phyloP scores from a whole-genome alignment of 2,329 filamentous ascomycete species.

The Bretziella fagacearum region DNA sequence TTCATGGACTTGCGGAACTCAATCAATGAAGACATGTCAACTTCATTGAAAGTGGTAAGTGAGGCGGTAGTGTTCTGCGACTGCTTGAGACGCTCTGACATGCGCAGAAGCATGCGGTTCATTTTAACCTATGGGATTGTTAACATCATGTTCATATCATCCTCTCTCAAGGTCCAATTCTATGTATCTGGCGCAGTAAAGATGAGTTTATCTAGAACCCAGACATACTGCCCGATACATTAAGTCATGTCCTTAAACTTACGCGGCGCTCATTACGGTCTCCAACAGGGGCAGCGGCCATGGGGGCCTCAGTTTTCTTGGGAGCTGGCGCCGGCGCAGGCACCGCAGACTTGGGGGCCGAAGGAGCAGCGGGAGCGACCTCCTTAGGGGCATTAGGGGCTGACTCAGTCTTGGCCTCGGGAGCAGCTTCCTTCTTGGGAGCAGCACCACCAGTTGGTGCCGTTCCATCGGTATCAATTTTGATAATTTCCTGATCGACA shows the following conservation, averaged over 20 bases:
- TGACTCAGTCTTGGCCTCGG: slow-evolving; percentile 5
- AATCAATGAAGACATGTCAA: slow-evolving; percentile 97
- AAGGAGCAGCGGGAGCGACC: slow-evolving; percentile 16
- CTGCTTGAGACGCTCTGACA: slow-evolving; percentile 95
- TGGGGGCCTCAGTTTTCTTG: slow-evolving; percentile 16
- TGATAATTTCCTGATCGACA: slow-evolving; percentile 82
- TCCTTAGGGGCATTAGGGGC: not conserved
- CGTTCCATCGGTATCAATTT: slow-evolving; percentile 52
- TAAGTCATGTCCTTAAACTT: slow-evolving; percentile 24
- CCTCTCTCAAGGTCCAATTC: too few species aligned
- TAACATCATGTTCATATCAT: slow-evolving; percentile 9
- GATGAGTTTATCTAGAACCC: too few species aligned
- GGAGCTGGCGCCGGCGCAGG: slow-evolving; percentile 5
- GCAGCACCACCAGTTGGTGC: slow-evolving; percentile 8
- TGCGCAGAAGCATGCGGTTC: slow-evolving; percentile 97
- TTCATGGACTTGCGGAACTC: slow-evolving; percentile 96
- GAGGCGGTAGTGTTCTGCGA: slow-evolving; percentile 97
- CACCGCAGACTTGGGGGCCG: slow-evolving; percentile 17
- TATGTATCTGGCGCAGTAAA: too few species aligned
- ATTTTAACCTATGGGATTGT: slow-evolving; percentile 66
- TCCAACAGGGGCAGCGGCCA: slow-evolving; percentile 27
- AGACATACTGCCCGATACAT: not conserved
- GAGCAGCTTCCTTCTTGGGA: slow-evolving; percentile 3
- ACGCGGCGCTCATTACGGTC: slow-evolving; percentile 77
- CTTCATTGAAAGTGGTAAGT: slow-evolving; percentile 96